Conservation (phyloP, 352 stramenopile species). For the Phytophthora pluvialis region DNA sequence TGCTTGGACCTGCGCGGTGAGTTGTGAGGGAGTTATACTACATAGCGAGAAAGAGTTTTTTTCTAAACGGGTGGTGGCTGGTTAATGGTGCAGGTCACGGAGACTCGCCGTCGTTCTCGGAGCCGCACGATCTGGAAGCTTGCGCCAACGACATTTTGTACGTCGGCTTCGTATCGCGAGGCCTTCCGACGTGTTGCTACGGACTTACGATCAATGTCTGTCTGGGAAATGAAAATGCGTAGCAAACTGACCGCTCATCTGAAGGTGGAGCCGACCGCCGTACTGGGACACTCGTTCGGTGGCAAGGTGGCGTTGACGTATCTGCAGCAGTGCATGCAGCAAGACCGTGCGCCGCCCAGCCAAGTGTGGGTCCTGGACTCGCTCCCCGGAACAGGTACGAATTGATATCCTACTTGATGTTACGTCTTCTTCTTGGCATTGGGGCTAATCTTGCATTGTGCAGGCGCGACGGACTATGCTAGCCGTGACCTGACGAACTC, state of each 20-base stretch:
- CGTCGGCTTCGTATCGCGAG: slow-evolving; percentile 6
- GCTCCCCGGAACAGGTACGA: slow-evolving; percentile 65
- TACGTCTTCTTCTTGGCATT: background rate
- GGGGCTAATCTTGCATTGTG: background rate
- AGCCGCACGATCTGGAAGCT: slow-evolving; percentile 67
- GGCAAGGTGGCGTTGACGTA: slow-evolving; percentile 83
- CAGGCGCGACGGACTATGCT: slow-evolving; percentile 67
- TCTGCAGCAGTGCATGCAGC: slow-evolving; percentile 55
- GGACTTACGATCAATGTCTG: background rate
- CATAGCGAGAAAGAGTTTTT: background rate
- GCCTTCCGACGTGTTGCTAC: background rate
- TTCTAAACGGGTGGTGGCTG: slow-evolving; percentile 1
- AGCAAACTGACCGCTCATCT: slow-evolving; percentile 62
- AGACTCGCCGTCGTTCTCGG: slow-evolving; percentile 70
- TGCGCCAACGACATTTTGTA: slow-evolving; percentile 79
- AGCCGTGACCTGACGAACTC: slow-evolving; percentile 67
- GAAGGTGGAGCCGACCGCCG: slow-evolving; percentile 59
- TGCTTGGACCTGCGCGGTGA: slow-evolving; percentile 72
- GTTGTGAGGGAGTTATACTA: slow-evolving; percentile 4
- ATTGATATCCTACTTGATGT: background rate
- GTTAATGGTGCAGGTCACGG: slow-evolving; percentile 53
- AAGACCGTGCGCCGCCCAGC: slow-evolving; percentile 45
- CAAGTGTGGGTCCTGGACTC: slow-evolving; percentile 82
- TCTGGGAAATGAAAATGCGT: background rate
- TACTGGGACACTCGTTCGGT: slow-evolving; percentile 82